A percentile compares a stretch with the other conserved stretches of the same genome.
phyloP scores from a whole-genome alignment of 495 filamentous ascomycete species.

The Letharia lupina region DNA sequence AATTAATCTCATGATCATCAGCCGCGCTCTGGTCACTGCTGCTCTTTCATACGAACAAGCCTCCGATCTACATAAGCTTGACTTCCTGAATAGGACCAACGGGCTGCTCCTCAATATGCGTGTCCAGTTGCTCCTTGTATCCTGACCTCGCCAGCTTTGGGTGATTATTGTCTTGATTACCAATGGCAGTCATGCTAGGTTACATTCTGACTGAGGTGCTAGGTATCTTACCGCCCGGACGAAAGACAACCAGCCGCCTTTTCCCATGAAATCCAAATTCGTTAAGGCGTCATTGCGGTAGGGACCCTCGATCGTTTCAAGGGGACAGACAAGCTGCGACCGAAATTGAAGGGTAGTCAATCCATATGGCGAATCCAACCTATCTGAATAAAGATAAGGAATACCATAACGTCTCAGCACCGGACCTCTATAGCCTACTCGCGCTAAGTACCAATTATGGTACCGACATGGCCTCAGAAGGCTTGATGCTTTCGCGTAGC shows the following conservation, averaged over 20 bases:
- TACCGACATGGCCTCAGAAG: neutral
- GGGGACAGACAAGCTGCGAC: neutral
- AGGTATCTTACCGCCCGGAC: neutral
- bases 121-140: neutral
- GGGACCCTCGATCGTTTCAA: neutral
- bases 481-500: neutral
- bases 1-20: neutral
- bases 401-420: neutral
- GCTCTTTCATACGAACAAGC: neutral
- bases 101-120: neutral
- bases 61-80: neutral
- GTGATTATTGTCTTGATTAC: neutral
- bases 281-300: neutral
- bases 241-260: neutral
- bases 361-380: neutral
- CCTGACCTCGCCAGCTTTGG: neutral
- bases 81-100: neutral
- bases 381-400: neutral
- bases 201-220: neutral
- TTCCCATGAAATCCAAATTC: neutral
- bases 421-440: neutral
- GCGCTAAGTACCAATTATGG: neutral
- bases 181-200: neutral
- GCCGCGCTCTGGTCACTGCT: neutral
- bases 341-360: neutral